These are phyloP conservation scores for Apiotrichum gracile DNA, from an alignment of 1,284 basidiomycete species.

Conservation along the genomic window DNA sequence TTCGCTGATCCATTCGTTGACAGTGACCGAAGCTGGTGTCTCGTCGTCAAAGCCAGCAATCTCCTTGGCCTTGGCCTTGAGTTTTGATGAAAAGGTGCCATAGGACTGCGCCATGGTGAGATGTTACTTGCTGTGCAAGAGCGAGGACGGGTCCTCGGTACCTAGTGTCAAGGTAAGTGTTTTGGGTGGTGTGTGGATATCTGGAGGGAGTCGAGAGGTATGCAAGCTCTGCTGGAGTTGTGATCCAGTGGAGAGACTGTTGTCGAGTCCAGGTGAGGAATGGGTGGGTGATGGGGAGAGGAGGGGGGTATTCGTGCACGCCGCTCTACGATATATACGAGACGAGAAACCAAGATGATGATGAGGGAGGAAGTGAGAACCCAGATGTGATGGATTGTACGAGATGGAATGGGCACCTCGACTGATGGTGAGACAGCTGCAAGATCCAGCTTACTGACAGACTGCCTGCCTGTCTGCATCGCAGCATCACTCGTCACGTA, in stretches of 20 bases:
- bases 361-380: background rate
- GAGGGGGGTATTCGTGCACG: background rate
- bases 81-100: background rate
- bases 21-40: constrained; percentile 33
- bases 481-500: too few species aligned
- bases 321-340: background rate
- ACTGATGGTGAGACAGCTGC: too few species aligned
- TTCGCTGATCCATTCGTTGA: constrained; percentile 24
- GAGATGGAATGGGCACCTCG: too few species aligned
- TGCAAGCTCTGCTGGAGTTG: background rate
- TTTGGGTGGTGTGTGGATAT: background rate
- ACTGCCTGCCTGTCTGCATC: too few species aligned
- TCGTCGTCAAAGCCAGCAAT: constrained; percentile 35
- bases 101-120: background rate
- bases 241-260: background rate
- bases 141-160: background rate
- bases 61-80: constrained; percentile 22
- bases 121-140: background rate
- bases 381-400: too few species aligned
- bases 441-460: too few species aligned
- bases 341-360: background rate
- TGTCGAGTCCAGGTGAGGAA: background rate
- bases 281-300: background rate
- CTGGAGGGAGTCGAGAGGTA: background rate
- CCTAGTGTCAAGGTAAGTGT: background rate